A percentile compares a stretch with the other conserved stretches of the same genome.
phyloP scores from a whole-genome alignment of 2,329 filamentous ascomycete genomes.

The Colletotrichum theobromicola region DNA sequence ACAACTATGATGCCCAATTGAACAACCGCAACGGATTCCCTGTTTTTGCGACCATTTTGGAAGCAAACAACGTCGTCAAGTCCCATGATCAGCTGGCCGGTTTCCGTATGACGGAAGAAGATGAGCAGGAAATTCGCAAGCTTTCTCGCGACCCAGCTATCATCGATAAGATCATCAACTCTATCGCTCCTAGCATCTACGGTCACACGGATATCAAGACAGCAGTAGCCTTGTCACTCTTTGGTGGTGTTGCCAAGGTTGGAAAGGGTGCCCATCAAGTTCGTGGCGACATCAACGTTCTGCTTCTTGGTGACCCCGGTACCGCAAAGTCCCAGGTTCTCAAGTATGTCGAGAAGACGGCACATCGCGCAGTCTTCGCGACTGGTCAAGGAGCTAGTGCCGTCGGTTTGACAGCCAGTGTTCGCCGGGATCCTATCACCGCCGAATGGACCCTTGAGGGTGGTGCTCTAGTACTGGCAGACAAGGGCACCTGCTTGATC shows the following conservation, averaged over 20 bases:
- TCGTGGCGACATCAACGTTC: conserved; percentile 96
- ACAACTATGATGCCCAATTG: conserved; percentile 96
- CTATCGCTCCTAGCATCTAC: conserved; percentile 96
- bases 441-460: conserved; percentile 98
- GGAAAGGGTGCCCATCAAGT: conserved; percentile 90
- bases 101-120: conserved; percentile 93
- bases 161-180: conserved; percentile 89
- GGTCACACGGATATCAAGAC: conserved; percentile 98
- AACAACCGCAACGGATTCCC: conserved; percentile 99
- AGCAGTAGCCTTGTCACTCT: conserved; percentile 89
- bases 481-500: conserved; percentile 93
- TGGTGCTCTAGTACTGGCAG: conserved; percentile 91
- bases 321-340: conserved; percentile 97
- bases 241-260: conserved; percentile 91
- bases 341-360: conserved; percentile 97
- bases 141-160: conserved; percentile 91
- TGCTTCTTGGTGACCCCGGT: conserved; percentile 94
- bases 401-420: conserved; percentile 95
- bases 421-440: conserved; percentile 92
- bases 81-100: conserved; percentile 96
- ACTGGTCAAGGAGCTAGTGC: conserved; percentile 97
- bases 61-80: conserved; percentile 97
- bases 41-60: conserved; percentile 95
- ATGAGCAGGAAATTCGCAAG: conserved; percentile 87
- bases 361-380: conserved; percentile 94